Evolutionary conservation across 2,329 filamentous ascomycete species (phyloP).

Genomic region (Rosellinia necatrix): DNA sequence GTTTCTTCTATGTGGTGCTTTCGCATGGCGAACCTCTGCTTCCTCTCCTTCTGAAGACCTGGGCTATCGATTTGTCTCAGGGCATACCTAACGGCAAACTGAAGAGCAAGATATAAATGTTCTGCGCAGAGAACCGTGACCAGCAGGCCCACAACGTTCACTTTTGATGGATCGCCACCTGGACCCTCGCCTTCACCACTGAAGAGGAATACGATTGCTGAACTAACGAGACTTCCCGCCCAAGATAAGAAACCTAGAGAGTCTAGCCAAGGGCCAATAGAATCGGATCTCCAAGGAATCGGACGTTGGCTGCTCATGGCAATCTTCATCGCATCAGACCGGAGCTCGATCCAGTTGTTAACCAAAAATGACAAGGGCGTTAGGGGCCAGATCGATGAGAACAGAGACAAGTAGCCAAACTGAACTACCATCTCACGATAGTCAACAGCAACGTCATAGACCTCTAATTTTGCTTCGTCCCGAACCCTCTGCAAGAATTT

Average conservation of each 20-base stretch:
- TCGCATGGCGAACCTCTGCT: constrained; percentile 78
- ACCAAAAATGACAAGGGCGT: constrained; percentile 85
- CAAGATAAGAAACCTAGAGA: constrained; percentile 88
- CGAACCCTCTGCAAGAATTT: constrained; percentile 81
- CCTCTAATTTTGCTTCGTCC: constrained; percentile 77
- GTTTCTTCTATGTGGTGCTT: constrained; percentile 79
- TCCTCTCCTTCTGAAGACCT: constrained; percentile 81
- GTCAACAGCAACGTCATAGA: constrained; percentile 89
- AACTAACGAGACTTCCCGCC: constrained; percentile 86
- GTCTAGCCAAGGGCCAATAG: constrained; percentile 90
- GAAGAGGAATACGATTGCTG: constrained; percentile 90
- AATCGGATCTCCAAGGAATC: constrained; percentile 86
- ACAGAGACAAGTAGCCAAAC: constrained; percentile 82
- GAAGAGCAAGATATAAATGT: constrained; percentile 82
- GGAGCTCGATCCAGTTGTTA: constrained; percentile 96
- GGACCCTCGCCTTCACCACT: constrained; percentile 68
- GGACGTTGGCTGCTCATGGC: constrained; percentile 87
- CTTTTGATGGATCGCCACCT: constrained; percentile 68
- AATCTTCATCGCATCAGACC: constrained; percentile 93
- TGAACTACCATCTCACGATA: constrained; percentile 94
- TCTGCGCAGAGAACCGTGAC: constrained; percentile 84
- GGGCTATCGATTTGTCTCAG: constrained; percentile 84
- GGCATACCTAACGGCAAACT: constrained; percentile 71
- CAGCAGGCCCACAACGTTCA: constrained; percentile 80
- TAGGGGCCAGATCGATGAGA: constrained; percentile 94